These are phyloP conservation scores for Berkeleyomyces basicola DNA, from an alignment of 2,329 filamentous ascomycete genomes.

Conservation along the genomic window DNA sequence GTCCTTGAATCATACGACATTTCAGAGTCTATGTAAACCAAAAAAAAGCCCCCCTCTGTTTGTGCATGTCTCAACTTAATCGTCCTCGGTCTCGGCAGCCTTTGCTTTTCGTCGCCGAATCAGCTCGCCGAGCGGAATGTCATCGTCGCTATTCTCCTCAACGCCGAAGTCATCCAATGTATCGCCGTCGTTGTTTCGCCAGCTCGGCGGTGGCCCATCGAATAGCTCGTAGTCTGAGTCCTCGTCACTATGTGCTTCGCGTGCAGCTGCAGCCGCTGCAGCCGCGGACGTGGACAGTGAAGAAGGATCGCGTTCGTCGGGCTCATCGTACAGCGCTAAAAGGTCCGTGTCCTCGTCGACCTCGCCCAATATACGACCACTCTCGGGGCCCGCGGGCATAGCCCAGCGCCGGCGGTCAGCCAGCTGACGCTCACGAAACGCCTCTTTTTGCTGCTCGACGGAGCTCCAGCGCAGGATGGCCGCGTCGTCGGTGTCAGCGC, in stretches of 20 bases:
- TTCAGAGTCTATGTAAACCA: background rate
- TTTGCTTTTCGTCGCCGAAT: conserved; percentile 36
- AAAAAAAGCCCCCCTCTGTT: background rate
- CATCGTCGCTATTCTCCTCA: conserved; percentile 44
- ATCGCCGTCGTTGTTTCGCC: conserved; percentile 64
- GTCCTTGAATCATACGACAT: background rate
- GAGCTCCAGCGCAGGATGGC: conserved; percentile 19
- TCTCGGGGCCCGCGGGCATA: conserved; percentile 28
- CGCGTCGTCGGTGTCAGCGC: conserved; percentile 20
- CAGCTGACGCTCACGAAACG: conserved; percentile 34
- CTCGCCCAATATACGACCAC: conserved; percentile 34
- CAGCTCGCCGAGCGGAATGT: conserved; percentile 54
- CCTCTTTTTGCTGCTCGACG: conserved; percentile 30
- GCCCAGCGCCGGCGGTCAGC: conserved; percentile 28
- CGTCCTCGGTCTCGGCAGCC: conserved; percentile 20
- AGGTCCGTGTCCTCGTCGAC: conserved; percentile 30
- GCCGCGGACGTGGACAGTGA: too few species aligned
- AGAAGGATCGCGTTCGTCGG: conserved; percentile 24
- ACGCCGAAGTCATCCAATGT: conserved; percentile 61
- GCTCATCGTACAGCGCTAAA: conserved; percentile 27
- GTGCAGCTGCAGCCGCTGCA: conserved; percentile 4
- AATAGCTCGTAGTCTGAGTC: conserved; percentile 14
- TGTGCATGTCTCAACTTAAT: conserved; percentile 4
- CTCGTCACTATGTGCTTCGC: conserved; percentile 22
- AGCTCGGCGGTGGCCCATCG: conserved; percentile 29